phyloP scores from a whole-genome alignment of 2,329 filamentous ascomycete species.

The Rachicladosporium sp. region DNA sequence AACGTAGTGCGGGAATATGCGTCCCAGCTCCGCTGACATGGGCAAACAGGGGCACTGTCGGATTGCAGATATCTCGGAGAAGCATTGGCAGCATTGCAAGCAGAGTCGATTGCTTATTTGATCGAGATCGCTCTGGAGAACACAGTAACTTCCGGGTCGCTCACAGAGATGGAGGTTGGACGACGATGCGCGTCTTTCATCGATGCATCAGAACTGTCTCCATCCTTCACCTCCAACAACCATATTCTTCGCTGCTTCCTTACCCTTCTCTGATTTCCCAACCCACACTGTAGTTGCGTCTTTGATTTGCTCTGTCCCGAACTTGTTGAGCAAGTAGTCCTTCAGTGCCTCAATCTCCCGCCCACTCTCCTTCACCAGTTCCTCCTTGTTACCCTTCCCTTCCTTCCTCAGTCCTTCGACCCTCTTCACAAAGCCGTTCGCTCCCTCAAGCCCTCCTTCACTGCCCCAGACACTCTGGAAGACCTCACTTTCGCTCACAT shows the following conservation, averaged over 20 bases:
- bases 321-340: conserved; percentile 33
- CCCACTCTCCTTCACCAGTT: conserved; percentile 23
- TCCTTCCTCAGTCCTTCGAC: conserved; percentile 28
- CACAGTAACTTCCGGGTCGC: no score
- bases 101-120: no score
- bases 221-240: conserved; percentile 32
- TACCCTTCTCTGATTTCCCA: conserved; percentile 28
- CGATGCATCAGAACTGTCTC: conserved; percentile 35
- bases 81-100: no score
- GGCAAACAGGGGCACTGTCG: no score
- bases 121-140: no score
- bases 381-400: conserved; percentile 17
- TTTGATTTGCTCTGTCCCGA: conserved; percentile 29
- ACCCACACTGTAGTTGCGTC: conserved; percentile 36
- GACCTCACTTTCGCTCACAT: conserved; percentile 28
- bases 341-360: conserved; percentile 31
- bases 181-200: no score
- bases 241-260: conserved; percentile 31
- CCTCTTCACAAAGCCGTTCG: conserved; percentile 21
- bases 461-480: conserved; percentile 25
- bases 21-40: no score
- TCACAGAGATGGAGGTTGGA: no score
- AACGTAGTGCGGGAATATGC: no score
- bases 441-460: conserved; percentile 13
- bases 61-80: no score